These are phyloP conservation scores for Entoloma clypeatum DNA, from an alignment of 1,284 basidiomycete genomes.

Conservation along the genomic window DNA sequence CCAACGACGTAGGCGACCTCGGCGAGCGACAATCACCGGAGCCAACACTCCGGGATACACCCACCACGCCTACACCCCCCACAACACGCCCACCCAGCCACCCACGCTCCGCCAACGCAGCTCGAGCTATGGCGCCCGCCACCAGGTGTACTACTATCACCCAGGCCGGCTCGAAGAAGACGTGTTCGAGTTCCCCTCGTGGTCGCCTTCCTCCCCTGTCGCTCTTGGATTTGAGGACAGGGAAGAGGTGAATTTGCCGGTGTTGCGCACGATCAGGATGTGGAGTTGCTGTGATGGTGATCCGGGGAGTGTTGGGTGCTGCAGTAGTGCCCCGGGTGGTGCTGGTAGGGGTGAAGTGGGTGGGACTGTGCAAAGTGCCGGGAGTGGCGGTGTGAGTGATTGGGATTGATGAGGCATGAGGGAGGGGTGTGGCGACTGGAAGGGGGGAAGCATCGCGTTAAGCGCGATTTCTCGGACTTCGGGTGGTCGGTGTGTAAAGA, in stretches of 20 bases:
- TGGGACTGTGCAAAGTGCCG: background rate
- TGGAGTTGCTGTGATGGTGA: constrained; percentile 44
- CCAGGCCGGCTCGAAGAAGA: constrained; percentile 34
- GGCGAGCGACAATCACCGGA: constrained; percentile 12
- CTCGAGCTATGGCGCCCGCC: background rate
- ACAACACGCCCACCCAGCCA: too few species aligned
- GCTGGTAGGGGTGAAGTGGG: background rate
- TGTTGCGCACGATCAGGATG: constrained; percentile 34
- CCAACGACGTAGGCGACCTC: constrained; percentile 12
- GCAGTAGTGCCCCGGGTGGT: background rate
- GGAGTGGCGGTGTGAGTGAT: background rate
- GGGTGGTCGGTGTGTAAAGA: too few species aligned
- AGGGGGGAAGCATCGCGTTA: too few species aligned
- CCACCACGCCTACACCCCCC: constrained; percentile 17
- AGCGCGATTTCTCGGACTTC: too few species aligned
- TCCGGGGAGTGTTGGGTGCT: constrained; percentile 32
- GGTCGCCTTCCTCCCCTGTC: too few species aligned
- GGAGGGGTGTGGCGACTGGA: too few species aligned
- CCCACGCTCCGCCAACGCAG: too few species aligned
- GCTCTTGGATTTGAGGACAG: too few species aligned
- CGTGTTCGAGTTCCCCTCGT: constrained; percentile 36
- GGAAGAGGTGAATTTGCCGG: constrained; percentile 28
- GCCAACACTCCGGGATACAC: constrained; percentile 11
- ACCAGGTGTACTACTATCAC: constrained; percentile 1
- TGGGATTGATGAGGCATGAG: too few species aligned